phyloP scores from a whole-genome alignment of 805 yeast species.

The Ogataea paraovalis region DNA sequence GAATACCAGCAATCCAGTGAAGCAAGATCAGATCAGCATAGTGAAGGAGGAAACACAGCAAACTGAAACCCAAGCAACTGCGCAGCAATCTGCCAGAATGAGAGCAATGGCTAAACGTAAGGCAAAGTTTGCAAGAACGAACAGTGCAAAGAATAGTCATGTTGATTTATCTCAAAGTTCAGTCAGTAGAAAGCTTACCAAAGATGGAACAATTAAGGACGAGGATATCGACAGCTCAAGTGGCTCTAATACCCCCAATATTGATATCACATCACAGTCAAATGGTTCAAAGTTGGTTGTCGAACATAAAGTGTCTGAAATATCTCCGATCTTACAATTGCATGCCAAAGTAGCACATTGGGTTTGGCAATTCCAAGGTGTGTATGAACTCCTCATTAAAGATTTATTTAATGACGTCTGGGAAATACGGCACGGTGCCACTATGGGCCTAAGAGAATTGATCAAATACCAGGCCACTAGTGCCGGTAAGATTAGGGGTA shows the following conservation, averaged over 20 bases:
- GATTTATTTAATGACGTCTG: slow-evolving; percentile 83
- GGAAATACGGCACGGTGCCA: slow-evolving; percentile 96
- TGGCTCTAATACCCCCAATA: slow-evolving; percentile 25
- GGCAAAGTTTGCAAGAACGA: slow-evolving; percentile 66
- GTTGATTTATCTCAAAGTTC: slow-evolving; percentile 73
- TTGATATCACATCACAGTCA: slow-evolving; percentile 67
- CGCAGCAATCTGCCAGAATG: slow-evolving; percentile 64
- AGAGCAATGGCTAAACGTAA: slow-evolving; percentile 92
- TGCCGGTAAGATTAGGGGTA: slow-evolving; percentile 77
- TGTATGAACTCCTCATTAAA: slow-evolving; percentile 72
- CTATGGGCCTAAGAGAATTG: slow-evolving; percentile 86
- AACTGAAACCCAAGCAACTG: slow-evolving; percentile 3
- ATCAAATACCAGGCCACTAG: slow-evolving; percentile 76
- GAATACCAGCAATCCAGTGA: slow-evolving; percentile 1
- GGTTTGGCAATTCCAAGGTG: slow-evolving; percentile 94
- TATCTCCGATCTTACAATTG: slow-evolving; percentile 64
- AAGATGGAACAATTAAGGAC: slow-evolving; percentile 33
- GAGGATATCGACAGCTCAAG: slow-evolving; percentile 13
- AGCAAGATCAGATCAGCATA: neutral
- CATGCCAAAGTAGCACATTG: slow-evolving; percentile 68
- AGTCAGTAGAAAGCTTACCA: slow-evolving; percentile 50
- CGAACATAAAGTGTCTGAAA: slow-evolving; percentile 65
- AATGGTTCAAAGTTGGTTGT: slow-evolving; percentile 81
- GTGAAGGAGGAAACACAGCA: slow-evolving; percentile 7
- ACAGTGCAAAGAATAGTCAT: slow-evolving; percentile 41